These are phyloP conservation scores for Cordyceps militaris DNA, from an alignment of 2,329 filamentous ascomycete genomes.

Conservation along the genomic window DNA sequence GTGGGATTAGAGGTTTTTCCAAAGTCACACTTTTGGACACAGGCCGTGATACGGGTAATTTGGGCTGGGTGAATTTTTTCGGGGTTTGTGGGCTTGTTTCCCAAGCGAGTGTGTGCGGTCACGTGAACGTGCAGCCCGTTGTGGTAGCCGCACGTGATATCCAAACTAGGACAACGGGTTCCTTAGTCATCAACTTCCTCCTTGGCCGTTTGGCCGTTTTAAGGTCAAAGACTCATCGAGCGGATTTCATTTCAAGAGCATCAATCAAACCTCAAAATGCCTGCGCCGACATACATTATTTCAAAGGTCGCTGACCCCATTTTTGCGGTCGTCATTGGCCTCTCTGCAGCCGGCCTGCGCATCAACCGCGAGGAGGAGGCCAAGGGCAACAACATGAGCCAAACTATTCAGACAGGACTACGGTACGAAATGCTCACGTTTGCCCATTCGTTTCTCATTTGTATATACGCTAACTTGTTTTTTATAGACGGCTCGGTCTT, in stretches of 20 bases:
- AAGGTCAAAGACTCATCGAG: background rate
- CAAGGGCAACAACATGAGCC: constrained; percentile 44
- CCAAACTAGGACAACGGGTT: background rate
- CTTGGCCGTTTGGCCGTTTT: background rate
- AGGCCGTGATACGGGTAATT: constrained; percentile 25
- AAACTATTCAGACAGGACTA: constrained; percentile 42
- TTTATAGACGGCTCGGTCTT: constrained; percentile 26
- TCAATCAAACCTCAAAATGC: constrained; percentile 29
- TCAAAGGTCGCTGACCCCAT: constrained; percentile 52
- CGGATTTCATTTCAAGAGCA: background rate
- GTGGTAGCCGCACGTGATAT: background rate
- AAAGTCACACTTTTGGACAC: constrained; percentile 18
- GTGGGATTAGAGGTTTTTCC: constrained; percentile 26
- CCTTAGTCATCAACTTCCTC: constrained; percentile 1
- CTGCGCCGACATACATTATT: constrained; percentile 51
- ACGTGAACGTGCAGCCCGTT: constrained; percentile 23
- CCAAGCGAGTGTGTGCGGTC: constrained; percentile 31
- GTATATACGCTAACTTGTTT: constrained; percentile 1
- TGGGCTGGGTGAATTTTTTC: constrained; percentile 29
- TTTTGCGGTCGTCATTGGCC: constrained; percentile 50
- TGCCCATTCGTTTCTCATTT: background rate
- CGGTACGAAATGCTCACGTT: constrained; percentile 24
- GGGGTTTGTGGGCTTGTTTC: constrained; percentile 33
- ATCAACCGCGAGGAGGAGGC: constrained; percentile 55
- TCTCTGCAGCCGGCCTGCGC: constrained; percentile 47